Conservation (phyloP, 306 rosid genomes). For the Cicer judaicum region DNA sequence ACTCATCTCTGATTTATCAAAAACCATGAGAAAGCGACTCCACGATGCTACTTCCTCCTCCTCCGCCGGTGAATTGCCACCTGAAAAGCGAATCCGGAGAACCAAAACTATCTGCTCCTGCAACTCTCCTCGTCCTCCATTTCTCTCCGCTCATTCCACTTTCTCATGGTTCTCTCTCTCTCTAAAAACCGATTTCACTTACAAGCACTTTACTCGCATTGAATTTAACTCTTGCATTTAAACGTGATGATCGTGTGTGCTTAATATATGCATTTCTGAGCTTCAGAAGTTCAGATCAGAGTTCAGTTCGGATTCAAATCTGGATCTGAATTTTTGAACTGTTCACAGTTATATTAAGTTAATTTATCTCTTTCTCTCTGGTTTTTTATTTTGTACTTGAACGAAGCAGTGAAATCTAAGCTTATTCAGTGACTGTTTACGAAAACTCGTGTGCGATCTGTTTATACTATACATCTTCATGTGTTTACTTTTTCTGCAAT, state of each 20-base stretch:
- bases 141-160: conserved; percentile 65
- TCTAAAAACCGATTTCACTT: conserved; percentile 36
- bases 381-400: neutral
- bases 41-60: conserved; percentile 41
- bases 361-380: neutral
- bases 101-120: conserved; percentile 74
- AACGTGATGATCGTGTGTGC: conserved; percentile 17
- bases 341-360: neutral
- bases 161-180: conserved; percentile 61
- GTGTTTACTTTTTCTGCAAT: neutral
- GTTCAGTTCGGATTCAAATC: conserved; percentile 16
- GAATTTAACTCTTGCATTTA: conserved; percentile 20
- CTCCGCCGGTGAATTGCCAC: conserved; percentile 37
- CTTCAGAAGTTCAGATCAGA: neutral
- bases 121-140: conserved; percentile 71
- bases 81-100: conserved; percentile 65
- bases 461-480: neutral
- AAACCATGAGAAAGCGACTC: conserved; percentile 59
- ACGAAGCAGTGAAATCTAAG: conserved; percentile 2
- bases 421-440: neutral
- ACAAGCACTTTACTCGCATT: neutral
- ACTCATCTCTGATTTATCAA: conserved; percentile 16
- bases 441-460: neutral
- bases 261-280: conserved; percentile 1
- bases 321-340: conserved; percentile 40